Conservation (phyloP, 441 rosid species). For the Euphorbia corollata region DNA sequence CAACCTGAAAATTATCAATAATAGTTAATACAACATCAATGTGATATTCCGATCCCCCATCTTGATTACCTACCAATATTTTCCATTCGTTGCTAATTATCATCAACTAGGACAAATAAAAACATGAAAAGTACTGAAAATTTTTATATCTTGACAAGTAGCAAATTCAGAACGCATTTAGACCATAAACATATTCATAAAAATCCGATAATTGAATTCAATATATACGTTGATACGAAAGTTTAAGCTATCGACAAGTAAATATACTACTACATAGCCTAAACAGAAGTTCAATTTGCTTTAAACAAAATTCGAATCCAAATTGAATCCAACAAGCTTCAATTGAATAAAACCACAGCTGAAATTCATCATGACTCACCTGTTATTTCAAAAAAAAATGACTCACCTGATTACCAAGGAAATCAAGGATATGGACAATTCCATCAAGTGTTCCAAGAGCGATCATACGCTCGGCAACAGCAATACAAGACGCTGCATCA, state of each 20-base stretch:
- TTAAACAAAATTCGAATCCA: neutral
- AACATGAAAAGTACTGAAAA: neutral
- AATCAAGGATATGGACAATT: constrained; percentile 86
- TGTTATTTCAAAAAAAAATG: too few species aligned
- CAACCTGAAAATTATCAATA: too few species aligned
- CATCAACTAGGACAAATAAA: neutral
- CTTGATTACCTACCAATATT: too few species aligned
- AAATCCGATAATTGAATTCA: neutral
- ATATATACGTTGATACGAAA: neutral
- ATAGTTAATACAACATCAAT: too few species aligned
- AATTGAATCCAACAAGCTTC: constrained; percentile 9
- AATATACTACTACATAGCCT: neutral
- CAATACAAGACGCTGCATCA: constrained; percentile 87
- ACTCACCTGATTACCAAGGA: constrained; percentile 83
- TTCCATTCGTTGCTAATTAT: neutral
- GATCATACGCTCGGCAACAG: constrained; percentile 92
- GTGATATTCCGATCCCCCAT: too few species aligned
- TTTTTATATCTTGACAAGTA: neutral
- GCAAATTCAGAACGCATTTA: neutral
- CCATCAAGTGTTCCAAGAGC: constrained; percentile 94
- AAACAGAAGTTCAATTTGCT: neutral
- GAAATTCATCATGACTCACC: constrained; percentile 27
- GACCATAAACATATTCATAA: neutral
- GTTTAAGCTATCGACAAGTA: neutral
- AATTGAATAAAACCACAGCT: neutral